Evolutionary conservation across 2,329 filamentous ascomycete species (phyloP), one percentile per base, ranked within the genome.

Genomic region (Botrytis fabae): DNA sequence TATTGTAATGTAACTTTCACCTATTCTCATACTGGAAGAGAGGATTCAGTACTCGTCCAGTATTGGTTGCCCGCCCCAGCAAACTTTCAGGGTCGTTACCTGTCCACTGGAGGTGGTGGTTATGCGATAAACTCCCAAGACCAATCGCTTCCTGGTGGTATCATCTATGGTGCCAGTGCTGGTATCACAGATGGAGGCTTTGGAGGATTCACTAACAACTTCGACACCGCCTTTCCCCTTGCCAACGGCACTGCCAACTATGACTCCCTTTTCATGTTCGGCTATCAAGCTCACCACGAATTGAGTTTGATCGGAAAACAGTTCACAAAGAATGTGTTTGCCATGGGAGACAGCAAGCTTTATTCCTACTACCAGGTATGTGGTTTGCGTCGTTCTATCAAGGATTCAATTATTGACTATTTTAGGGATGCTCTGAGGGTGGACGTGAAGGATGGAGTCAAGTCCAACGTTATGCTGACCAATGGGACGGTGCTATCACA

Each of bases 131-230:
- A 48, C 25, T 48, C 46, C 12, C 46, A 48, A 48, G 46, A 48
- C 4, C 46, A 48, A 48, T 48, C 46, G 10, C 46, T 48, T 25
- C 46, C 46, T 48, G 46, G 46, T 48, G 46, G 46, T 48, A 25
- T 48, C 6, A 28, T 57, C 12, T 57, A 85, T 68, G 85, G 85
- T 28, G 85, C 84, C 59, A 84, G 83, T 2, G 82, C 83, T 14
- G 85, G 85, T 51, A 79, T 82, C 44, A 87, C 86, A 0, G 84
- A 86, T 72, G 86, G 84, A 25, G 86, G 86, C 1, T 87, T 86
- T 75, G 79, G 80, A 28, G 51, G 51, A 38, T 86, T 86, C 77
- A 77, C 80, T 64, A 83, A 80, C 35, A 78, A 82, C 28, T 83
- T 80, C 54, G 82, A 85, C 70, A 77, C 73, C 7, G 81, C 78